Percentiles rank a stretch among this genome's conserved stretches.
Conservation (phyloP, 306 rosid species). For the Herpetospermum pedunculosum region DNA sequence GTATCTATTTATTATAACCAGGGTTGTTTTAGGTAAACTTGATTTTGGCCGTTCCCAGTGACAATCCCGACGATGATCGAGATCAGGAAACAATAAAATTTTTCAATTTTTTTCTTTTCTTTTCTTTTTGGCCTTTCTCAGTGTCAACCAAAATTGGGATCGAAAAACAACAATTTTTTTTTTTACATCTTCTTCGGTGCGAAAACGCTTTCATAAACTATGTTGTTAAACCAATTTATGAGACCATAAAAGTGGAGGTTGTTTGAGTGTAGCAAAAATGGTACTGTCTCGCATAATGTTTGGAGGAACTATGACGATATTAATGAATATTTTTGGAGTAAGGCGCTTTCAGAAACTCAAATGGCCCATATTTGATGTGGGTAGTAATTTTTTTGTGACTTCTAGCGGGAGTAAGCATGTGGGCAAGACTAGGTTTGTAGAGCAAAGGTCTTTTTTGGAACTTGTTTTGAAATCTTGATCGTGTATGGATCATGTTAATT, state of each 20-base stretch:
- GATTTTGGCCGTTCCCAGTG: no score
- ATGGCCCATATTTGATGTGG: slow-evolving; percentile 72
- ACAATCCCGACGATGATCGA: no score
- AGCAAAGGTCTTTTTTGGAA: slow-evolving; percentile 90
- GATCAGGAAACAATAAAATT: no score
- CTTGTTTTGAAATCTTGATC: slow-evolving; percentile 68
- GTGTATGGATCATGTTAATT: slow-evolving; percentile 61
- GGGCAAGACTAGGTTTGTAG: slow-evolving; percentile 87
- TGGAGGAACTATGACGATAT: no score
- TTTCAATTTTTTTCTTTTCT: no score
- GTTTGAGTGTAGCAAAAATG: slow-evolving; percentile 50
- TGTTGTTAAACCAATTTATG: slow-evolving; percentile 73
- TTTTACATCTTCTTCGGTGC: no score
- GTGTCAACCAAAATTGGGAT: no score
- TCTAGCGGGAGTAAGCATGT: slow-evolving; percentile 42
- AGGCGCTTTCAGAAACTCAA: slow-evolving; percentile 73
- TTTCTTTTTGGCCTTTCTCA: no score
- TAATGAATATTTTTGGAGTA: slow-evolving; percentile 84
- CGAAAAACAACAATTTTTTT: no score
- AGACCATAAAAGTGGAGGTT: slow-evolving; percentile 60
- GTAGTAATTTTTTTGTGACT: slow-evolving; percentile 56
- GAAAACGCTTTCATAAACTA: slow-evolving; percentile 59
- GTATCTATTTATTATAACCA: no score
- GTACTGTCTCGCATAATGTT: slow-evolving; percentile 70
- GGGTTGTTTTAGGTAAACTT: no score